These are phyloP conservation scores for Dactylis glomerata DNA, from an alignment of 176 grass and related monocot genomes.

Conservation along the genomic window DNA sequence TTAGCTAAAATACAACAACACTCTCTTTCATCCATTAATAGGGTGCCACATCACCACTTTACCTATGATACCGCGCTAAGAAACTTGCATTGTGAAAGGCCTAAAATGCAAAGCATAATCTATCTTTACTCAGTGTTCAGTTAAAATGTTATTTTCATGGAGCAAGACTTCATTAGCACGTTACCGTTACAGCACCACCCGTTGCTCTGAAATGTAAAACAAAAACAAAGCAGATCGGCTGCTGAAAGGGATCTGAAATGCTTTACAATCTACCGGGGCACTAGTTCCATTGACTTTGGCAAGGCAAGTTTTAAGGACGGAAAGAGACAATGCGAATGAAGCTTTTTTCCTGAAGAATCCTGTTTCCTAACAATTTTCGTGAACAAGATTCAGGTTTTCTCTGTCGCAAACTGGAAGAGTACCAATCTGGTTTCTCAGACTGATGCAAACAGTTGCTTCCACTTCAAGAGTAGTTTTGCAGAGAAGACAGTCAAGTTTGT, in stretches of 20 bases:
- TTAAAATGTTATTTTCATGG: neutral
- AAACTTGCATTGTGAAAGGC: too few species aligned
- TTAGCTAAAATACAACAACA: too few species aligned
- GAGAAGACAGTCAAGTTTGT: neutral
- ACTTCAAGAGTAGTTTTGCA: neutral
- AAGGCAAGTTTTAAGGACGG: neutral
- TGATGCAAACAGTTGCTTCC: neutral
- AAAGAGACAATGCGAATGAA: neutral
- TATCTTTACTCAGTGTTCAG: neutral
- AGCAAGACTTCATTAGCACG: neutral
- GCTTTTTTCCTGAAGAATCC: neutral
- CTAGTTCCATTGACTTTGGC: slow-evolving; percentile 8
- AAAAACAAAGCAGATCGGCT: too few species aligned
- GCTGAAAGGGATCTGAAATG: neutral
- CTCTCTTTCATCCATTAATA: too few species aligned
- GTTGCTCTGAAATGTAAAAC: too few species aligned
- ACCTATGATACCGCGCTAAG: too few species aligned
- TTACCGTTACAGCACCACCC: neutral
- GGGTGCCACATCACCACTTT: too few species aligned
- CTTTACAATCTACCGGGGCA: neutral
- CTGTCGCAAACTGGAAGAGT: neutral
- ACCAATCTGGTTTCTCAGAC: neutral
- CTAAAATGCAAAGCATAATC: neutral
- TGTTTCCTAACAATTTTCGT: neutral
- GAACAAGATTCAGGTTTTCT: neutral